Percentiles rank a stretch among this genome's conserved stretches.
phyloP scores from a whole-genome alignment of 2,329 filamentous ascomycete genomes.

The Cytospora piceicola region DNA sequence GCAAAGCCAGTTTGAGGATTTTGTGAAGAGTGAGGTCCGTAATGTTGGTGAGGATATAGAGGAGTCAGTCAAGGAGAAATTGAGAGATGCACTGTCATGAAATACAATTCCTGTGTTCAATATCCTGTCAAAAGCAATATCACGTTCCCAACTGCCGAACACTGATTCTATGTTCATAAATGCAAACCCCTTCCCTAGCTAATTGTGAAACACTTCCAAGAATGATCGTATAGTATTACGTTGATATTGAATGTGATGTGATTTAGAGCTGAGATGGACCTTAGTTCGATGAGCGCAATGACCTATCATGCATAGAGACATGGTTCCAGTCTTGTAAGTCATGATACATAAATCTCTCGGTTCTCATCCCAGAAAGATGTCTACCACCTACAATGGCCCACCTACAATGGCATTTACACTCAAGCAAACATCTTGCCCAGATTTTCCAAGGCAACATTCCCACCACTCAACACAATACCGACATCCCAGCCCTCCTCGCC shows the following conservation, averaged over 20 bases:
- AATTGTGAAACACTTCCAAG: no score
- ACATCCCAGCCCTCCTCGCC: conserved; percentile 76
- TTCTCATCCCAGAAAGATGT: not conserved
- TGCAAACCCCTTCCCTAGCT: no score
- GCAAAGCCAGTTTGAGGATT: conserved; percentile 27
- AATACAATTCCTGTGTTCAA: not conserved
- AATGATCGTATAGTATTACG: no score
- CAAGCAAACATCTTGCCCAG: conserved; percentile 54
- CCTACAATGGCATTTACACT: no score
- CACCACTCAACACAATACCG: conserved; percentile 63
- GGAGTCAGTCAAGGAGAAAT: conserved; percentile 24
- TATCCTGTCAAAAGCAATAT: not conserved
- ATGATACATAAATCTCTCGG: no score
- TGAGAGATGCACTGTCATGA: conserved; percentile 22
- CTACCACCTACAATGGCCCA: not conserved
- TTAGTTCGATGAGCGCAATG: no score
- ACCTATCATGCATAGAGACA: no score
- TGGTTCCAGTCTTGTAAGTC: no score
- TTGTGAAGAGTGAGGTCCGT: conserved; percentile 26
- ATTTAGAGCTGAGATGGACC: no score
- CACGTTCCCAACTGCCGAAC: not conserved
- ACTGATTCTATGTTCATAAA: not conserved
- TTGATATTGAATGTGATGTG: no score
- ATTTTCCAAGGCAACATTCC: conserved; percentile 61
- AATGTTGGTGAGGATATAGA: conserved; percentile 28